A percentile compares a stretch with the other conserved stretches of the same genome.
Evolutionary conservation across 208 protist genomes (phyloP).

Genomic region (Porcisia hertigi): DNA sequence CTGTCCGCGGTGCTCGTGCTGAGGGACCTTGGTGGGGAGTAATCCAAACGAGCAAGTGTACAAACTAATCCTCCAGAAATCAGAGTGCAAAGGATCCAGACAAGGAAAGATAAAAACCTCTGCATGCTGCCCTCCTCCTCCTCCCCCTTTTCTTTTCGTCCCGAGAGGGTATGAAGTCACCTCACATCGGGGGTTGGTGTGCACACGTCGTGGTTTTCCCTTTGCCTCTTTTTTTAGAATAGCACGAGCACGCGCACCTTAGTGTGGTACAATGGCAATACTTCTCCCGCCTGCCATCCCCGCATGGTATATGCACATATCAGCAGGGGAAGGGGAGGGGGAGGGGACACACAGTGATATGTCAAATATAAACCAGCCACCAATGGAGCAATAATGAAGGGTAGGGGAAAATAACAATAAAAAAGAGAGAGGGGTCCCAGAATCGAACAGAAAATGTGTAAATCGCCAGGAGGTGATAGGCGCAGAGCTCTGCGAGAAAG

Average conservation of each 20-base stretch:
- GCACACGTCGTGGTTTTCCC: not conserved
- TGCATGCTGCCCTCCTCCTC: too few relatives aligned
- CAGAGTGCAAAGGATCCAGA: not conserved
- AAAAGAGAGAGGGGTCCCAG: not conserved
- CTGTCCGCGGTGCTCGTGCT: not conserved
- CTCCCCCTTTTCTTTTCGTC: not conserved
- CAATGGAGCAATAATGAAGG: not conserved
- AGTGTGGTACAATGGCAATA: not conserved
- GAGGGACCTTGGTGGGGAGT: not conserved
- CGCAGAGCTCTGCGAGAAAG: not conserved
- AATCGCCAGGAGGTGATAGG: too few relatives aligned
- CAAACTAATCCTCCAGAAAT: not conserved
- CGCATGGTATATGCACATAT: not conserved
- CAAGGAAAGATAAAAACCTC: not conserved
- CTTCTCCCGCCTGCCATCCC: not conserved
- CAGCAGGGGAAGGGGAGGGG: not conserved
- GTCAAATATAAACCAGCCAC: not conserved
- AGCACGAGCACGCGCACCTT: not conserved
- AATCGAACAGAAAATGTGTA: not conserved
- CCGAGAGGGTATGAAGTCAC: not conserved
- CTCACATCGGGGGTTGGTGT: not conserved
- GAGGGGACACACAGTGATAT: not conserved
- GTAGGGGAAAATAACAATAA: not conserved
- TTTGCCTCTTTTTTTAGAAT: not conserved
- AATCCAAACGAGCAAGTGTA: not conserved